Evolutionary conservation across 768 basidiomycete species (phyloP), one percentile per base, ranked within the genome.

Genomic region (Tephrocybe sp.): DNA sequence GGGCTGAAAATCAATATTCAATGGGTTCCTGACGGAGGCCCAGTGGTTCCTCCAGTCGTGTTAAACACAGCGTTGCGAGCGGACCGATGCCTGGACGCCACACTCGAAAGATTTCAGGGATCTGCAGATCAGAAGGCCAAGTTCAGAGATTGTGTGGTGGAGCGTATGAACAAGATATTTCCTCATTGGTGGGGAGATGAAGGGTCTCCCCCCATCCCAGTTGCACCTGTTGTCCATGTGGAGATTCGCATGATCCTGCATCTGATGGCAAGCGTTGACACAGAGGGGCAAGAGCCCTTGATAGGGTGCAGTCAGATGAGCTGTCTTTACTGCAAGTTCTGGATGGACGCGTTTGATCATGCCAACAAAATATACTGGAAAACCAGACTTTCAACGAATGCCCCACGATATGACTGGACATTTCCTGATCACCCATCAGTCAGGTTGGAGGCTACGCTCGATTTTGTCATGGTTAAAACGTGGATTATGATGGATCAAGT

Each of bases 361-460:
- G 11, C 16, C 12, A 37, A 4, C 12, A 19, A 19, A n/a, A 37
- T 37, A 19, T 19, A 37, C 36, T 37, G 36, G 36, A n/a, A 7
- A 12, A 37, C 36, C 7, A 37, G 18, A 19, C 21, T 6, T 19
- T n/a, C 18, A 19, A 37, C 18, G 11, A 30, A 12, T 30, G 7
- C 6, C 12, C 28, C 28, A 12, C 28, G 28, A 6, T 30, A 30
- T 30, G 28, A 30, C 28, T 30, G 28, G 28, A 12, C 12, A 12
- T 30, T 30, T 12, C 28, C 37, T 16, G 16, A 16, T 3, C 4
- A 9, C 6, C 36, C 51, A 68, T 16, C 62, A 51, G 7, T 55
- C 12, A 12, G n/a, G n/a, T n/a, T n/a, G n/a, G n/a, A n/a, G n/a
- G n/a, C n/a, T n/a, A n/a, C n/a, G n/a, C n/a, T n/a, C n/a, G n/a